Base-by-base conservation (phyloP, 1,284 basidiomycete genomes). In the Ustilago xerochloae region DNA sequence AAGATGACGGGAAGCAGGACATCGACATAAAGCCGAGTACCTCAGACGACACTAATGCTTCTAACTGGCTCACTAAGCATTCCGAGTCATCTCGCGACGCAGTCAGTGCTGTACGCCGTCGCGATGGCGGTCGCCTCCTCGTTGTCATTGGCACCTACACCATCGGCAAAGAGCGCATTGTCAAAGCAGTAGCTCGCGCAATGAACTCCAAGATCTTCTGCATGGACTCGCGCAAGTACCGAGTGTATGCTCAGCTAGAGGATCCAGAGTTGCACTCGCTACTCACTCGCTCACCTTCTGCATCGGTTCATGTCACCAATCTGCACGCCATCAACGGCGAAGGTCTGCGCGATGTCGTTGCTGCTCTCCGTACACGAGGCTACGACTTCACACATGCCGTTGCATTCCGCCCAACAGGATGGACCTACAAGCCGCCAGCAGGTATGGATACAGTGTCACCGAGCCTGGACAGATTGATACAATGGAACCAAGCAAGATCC, bases 101-200 rank as follows among this genome's bases (percentile, higher is more conserved):
- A 8, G 43, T 54, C 39, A 41, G 35, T 6, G 32, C 57, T 9
- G 41, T 36, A 22, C 52, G 53, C 2, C 63, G 62, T 20, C 65
- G 64, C 16, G 62, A 65, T 30, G 60, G 30, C 61, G 85, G 62
- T 83, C 87, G 45, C 4, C 57, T 81, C 6, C 87, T 98, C n/a
- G 89, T 98, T 48, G 89, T 97, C 43, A 90, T 98, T 26, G 96
- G 95, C 12, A 97, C 96, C 0, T 99, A 99, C 84, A 93, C 93
- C 0, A 94, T 99, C 56, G 96, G 96, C 53, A 99, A 99, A 85
- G 96, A 99, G 85, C 90, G 94, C 41, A 92, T 99, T 48, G 93
- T 97, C 30, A 96, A 97, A 88, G 93, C 92, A 0, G 90, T 98
- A 20, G 96, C 96, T 0, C 88, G 90, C 48, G 91, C 91, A 0